A percentile compares a stretch with the other conserved stretches of the same genome.
Evolutionary conservation across 371 early-diverging fungal species (phyloP).

Genomic region (Mucor mucedo): DNA sequence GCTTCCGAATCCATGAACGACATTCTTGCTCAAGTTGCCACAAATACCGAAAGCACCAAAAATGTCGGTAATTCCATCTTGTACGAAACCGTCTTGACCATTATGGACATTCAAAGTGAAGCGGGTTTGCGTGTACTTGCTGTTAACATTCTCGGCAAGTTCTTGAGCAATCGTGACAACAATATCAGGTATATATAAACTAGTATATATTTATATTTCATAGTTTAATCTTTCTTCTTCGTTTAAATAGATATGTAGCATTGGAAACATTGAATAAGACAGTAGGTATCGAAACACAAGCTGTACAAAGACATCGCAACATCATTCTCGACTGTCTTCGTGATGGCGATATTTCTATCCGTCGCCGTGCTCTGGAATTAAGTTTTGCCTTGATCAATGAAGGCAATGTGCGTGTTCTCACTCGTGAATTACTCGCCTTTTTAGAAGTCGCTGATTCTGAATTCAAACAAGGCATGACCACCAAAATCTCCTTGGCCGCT

Average conservation of each 20-base stretch:
- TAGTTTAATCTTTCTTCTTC: no score
- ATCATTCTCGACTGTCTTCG: slow-evolving; percentile 95
- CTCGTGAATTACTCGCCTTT: slow-evolving; percentile 90
- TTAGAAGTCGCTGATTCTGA: slow-evolving; percentile 92
- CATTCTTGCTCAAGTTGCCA: slow-evolving; percentile 95
- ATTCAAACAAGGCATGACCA: slow-evolving; percentile 87
- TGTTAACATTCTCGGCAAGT: slow-evolving; percentile 95
- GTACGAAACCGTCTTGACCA: slow-evolving; percentile 95
- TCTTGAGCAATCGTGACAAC: slow-evolving; percentile 94
- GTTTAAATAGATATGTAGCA: slow-evolving; percentile 82
- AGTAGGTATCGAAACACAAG: slow-evolving; percentile 84
- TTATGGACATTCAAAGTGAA: slow-evolving; percentile 94
- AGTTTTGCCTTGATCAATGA: slow-evolving; percentile 94
- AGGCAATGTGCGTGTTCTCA: slow-evolving; percentile 91
- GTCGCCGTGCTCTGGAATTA: slow-evolving; percentile 95
- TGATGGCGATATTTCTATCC: slow-evolving; percentile 95
- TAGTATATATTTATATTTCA: no score
- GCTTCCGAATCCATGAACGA: slow-evolving; percentile 97
- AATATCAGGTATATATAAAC: slow-evolving; percentile 80
- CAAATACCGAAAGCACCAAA: slow-evolving; percentile 91
- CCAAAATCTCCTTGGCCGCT: slow-evolving; percentile 88
- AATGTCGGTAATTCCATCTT: slow-evolving; percentile 97
- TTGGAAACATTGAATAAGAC: slow-evolving; percentile 91
- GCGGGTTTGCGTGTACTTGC: slow-evolving; percentile 91
- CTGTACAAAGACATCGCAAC: slow-evolving; percentile 96